Conservation (phyloP, 768 basidiomycete species). For the Gyrodon lividus region DNA sequence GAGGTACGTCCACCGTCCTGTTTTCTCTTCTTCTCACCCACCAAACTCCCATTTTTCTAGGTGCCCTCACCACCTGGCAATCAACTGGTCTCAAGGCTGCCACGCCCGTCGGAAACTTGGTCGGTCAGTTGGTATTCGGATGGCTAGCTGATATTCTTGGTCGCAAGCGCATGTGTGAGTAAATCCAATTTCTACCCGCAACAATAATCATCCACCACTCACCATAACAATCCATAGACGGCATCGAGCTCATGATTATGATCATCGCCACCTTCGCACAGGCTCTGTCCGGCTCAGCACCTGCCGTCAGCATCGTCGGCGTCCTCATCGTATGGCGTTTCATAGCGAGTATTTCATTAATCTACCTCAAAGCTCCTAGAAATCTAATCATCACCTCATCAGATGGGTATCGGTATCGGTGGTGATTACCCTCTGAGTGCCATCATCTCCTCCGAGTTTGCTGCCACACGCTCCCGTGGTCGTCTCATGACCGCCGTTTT, state of each 20-base stretch:
- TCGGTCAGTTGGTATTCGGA: constrained; percentile 77
- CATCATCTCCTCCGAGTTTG: constrained; percentile 88
- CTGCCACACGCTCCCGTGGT: constrained; percentile 72
- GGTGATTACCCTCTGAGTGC: constrained; percentile 87
- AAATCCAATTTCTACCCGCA: not conserved
- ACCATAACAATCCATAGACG: constrained; percentile 33
- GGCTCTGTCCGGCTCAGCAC: constrained; percentile 66
- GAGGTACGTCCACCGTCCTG: not conserved
- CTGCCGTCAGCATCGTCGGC: constrained; percentile 70
- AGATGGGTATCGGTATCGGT: constrained; percentile 83
- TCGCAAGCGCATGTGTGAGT: constrained; percentile 78
- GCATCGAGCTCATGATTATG: constrained; percentile 70
- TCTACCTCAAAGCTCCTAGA: not conserved
- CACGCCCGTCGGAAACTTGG: constrained; percentile 70
- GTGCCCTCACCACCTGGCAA: constrained; percentile 50
- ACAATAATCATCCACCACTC: not conserved
- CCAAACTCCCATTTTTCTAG: not conserved
- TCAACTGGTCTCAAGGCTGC: constrained; percentile 78
- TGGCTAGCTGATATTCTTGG: constrained; percentile 78
- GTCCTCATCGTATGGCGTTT: constrained; percentile 84
- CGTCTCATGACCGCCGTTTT: constrained; percentile 91
- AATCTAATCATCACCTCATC: not conserved
- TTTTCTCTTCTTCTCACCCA: not conserved
- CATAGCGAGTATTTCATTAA: constrained; percentile 41
- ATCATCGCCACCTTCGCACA: constrained; percentile 79